Conservation (phyloP, 106 monocot species). For the Dioscorea alata region DNA sequence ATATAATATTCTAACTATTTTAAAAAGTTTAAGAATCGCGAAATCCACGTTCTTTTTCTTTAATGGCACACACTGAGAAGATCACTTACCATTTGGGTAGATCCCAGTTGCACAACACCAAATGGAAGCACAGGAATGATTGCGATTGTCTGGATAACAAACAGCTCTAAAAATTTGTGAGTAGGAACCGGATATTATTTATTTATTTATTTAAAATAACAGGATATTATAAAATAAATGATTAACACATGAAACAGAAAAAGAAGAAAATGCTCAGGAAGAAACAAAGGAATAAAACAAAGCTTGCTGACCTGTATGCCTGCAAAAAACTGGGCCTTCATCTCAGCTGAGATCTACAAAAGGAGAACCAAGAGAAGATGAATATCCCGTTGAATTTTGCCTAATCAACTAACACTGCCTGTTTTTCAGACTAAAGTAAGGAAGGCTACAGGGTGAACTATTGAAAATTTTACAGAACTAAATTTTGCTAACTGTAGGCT, state of each 20-base stretch:
- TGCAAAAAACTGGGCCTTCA: conserved; percentile 44
- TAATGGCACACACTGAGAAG: neutral
- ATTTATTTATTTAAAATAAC: too few relatives aligned
- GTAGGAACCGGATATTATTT: too few relatives aligned
- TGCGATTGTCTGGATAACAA: conserved; percentile 50
- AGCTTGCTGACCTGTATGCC: conserved; percentile 52
- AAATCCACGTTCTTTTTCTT: too few relatives aligned
- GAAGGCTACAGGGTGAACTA: too few relatives aligned
- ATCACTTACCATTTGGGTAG: conserved; percentile 51
- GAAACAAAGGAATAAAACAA: too few relatives aligned
- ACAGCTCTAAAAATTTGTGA: neutral
- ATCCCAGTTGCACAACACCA: conserved; percentile 83
- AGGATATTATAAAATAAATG: neutral
- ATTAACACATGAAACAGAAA: conserved; percentile 1
- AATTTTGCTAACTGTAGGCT: too few relatives aligned
- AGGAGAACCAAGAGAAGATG: neutral
- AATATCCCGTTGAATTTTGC: too few relatives aligned
- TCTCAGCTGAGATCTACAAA: conserved; percentile 43
- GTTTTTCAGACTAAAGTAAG: neutral
- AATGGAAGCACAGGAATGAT: conserved; percentile 66
- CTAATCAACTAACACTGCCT: too few relatives aligned
- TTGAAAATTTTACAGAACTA: too few relatives aligned
- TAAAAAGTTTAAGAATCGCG: too few relatives aligned
- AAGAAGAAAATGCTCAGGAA: neutral
- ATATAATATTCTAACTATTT: too few relatives aligned